A percentile compares a stretch with the other conserved stretches of the same genome.
Conservation (phyloP, 2,329 filamentous ascomycete genomes). For the Ophiocordyceps polyrhachis-furcata region DNA sequence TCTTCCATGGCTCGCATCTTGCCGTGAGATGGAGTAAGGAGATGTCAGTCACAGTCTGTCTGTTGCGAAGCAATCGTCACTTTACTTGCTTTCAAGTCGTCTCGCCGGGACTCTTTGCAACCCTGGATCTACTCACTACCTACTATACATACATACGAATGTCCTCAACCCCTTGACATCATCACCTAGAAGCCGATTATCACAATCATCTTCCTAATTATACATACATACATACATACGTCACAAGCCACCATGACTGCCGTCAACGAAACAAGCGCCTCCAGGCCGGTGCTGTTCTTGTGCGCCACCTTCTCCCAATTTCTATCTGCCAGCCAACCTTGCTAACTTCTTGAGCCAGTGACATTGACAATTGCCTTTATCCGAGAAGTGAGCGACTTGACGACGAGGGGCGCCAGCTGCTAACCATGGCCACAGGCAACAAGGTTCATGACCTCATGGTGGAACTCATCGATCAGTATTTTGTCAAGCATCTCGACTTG, state of each 20-base stretch:
- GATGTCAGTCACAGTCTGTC: no score
- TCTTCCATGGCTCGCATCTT: not conserved
- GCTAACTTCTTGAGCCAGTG: conserved; percentile 36
- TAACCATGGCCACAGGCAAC: conserved; percentile 29
- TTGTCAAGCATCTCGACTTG: conserved; percentile 52
- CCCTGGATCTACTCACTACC: not conserved
- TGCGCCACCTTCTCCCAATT: conserved; percentile 6
- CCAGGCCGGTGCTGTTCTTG: conserved; percentile 26
- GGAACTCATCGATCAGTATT: conserved; percentile 52
- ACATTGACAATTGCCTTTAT: conserved; percentile 98
- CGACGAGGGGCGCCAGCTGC: not conserved
- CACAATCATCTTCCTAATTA: not conserved
- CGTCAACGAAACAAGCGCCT: conserved; percentile 14
- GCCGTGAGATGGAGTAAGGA: not conserved
- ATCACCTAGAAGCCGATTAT: no score
- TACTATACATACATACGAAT: not conserved
- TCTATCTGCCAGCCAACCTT: not conserved
- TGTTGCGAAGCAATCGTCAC: no score
- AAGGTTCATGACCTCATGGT: conserved; percentile 83
- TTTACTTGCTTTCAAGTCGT: no score
- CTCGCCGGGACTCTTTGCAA: no score
- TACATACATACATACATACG: not conserved
- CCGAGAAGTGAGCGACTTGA: conserved; percentile 48
- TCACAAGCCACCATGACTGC: conserved; percentile 10
- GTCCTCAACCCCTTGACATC: no score